A percentile compares a stretch with the other conserved stretches of the same genome.
Conservation (phyloP, 768 basidiomycete species). For the Suillus plorans region DNA sequence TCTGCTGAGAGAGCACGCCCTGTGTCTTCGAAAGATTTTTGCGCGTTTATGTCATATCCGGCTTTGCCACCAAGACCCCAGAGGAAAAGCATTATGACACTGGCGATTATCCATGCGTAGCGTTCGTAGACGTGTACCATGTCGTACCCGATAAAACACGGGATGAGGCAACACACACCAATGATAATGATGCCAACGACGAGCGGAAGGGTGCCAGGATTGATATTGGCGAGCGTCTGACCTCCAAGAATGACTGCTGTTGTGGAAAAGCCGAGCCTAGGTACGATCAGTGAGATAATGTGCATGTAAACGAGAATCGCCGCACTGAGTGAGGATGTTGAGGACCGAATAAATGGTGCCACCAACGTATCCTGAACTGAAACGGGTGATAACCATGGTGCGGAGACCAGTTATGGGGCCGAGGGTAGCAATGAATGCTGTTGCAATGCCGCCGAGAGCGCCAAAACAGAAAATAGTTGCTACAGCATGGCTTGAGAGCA, state of each 20-base stretch:
- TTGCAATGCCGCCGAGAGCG: conserved; percentile 41
- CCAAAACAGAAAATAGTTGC: conserved; percentile 47
- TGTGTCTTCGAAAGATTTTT: conserved; percentile 41
- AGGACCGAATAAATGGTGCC: conserved; percentile 49
- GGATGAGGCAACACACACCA: conserved; percentile 39
- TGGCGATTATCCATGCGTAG: conserved; percentile 51
- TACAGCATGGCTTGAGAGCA: conserved; percentile 36
- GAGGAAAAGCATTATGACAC: conserved; percentile 50
- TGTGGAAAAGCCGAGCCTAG: conserved; percentile 49
- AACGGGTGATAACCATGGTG: conserved; percentile 53
- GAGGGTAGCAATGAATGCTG: conserved; percentile 52
- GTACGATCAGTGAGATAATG: background rate
- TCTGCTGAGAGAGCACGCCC: conserved; percentile 38
- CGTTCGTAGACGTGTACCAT: conserved; percentile 51
- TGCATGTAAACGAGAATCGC: background rate
- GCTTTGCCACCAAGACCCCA: conserved; percentile 49
- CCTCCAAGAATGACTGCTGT: conserved; percentile 53
- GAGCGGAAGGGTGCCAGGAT: conserved; percentile 43
- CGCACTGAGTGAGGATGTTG: conserved; percentile 51
- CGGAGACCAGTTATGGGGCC: conserved; percentile 54
- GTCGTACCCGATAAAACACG: conserved; percentile 48
- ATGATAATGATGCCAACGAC: conserved; percentile 50
- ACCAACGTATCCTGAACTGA: conserved; percentile 48
- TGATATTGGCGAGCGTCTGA: conserved; percentile 49
- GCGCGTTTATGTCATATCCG: conserved; percentile 44